Evolutionary conservation across 768 basidiomycete species (phyloP).

Genomic region (Auriscalpium orientale): DNA sequence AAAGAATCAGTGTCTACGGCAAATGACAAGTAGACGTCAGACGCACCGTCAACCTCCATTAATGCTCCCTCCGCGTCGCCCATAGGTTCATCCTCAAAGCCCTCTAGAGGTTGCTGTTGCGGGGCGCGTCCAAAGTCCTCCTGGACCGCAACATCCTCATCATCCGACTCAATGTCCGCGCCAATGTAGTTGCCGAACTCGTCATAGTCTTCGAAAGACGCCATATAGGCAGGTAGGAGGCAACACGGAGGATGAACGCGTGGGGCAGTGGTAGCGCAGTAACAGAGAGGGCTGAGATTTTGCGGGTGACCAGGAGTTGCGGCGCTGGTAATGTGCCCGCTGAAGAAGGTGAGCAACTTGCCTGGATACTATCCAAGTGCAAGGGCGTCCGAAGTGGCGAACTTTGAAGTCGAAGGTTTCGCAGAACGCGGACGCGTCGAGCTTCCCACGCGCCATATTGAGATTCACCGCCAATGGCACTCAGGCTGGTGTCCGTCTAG

Average conservation of each 20-base stretch:
- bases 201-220: conserved; percentile 71
- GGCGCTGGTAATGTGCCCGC: too few species aligned
- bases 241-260: too few species aligned
- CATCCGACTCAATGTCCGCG: conserved; percentile 88
- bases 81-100: conserved; percentile 67
- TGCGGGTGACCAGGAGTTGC: too few species aligned
- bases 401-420: background rate
- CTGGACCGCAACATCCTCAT: conserved; percentile 52
- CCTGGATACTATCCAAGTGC: too few species aligned
- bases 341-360: too few species aligned
- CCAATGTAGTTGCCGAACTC: conserved; percentile 99
- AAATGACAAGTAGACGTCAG: background rate
- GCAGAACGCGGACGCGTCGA: background rate
- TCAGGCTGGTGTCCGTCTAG: background rate
- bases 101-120: conserved; percentile 57
- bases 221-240: conserved; percentile 28
- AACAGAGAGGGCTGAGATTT: too few species aligned
- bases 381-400: too few species aligned
- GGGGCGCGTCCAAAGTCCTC: conserved; percentile 31
- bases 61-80: conserved; percentile 49
- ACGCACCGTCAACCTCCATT: conserved; percentile 81
- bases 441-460: conserved; percentile 1
- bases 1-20: background rate
- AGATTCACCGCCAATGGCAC: background rate
- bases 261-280: too few species aligned